phyloP scores from a whole-genome alignment of 371 early-diverging fungal genomes.

The Saksenaea vasiformis region DNA sequence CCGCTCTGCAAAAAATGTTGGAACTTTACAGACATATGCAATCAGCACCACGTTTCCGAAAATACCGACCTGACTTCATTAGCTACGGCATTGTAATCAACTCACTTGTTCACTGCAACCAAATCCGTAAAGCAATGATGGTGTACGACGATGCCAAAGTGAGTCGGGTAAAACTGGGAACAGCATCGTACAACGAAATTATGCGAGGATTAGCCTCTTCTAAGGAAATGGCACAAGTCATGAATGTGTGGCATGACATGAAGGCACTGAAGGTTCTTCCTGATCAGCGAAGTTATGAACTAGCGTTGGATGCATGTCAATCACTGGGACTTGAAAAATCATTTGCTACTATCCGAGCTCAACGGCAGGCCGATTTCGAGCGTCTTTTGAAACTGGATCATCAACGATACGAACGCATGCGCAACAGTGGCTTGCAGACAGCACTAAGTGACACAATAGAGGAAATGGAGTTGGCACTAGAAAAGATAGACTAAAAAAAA shows the following conservation, averaged over 20 bases:
- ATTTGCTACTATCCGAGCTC: constrained; percentile 28
- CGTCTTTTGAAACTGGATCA: constrained; percentile 21
- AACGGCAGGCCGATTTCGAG: constrained; percentile 31
- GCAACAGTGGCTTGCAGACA: neutral
- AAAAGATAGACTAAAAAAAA: neutral
- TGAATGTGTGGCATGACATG: constrained; percentile 55
- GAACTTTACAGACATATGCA: constrained; percentile 29
- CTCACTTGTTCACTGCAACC: constrained; percentile 20
- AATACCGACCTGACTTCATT: constrained; percentile 34
- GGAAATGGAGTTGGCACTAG: neutral
- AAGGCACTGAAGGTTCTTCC: constrained; percentile 24
- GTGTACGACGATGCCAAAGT: constrained; percentile 39
- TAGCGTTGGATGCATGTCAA: constrained; percentile 44
- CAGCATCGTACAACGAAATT: constrained; percentile 32
- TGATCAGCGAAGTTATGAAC: constrained; percentile 32
- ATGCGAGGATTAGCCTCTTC: constrained; percentile 25
- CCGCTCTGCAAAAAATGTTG: constrained; percentile 20
- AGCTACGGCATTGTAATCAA: constrained; percentile 46
- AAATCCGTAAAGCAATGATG: constrained; percentile 33
- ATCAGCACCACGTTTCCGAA: constrained; percentile 6
- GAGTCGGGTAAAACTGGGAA: constrained; percentile 13
- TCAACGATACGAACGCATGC: constrained; percentile 2
- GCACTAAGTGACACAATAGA: neutral
- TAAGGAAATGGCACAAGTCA: constrained; percentile 33
- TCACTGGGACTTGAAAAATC: constrained; percentile 34